A percentile compares a stretch with the other conserved stretches of the same genome.
These are phyloP conservation scores for Rubia yunnanensis DNA, from an alignment of 257 asterid species.

Conservation along the genomic window DNA sequence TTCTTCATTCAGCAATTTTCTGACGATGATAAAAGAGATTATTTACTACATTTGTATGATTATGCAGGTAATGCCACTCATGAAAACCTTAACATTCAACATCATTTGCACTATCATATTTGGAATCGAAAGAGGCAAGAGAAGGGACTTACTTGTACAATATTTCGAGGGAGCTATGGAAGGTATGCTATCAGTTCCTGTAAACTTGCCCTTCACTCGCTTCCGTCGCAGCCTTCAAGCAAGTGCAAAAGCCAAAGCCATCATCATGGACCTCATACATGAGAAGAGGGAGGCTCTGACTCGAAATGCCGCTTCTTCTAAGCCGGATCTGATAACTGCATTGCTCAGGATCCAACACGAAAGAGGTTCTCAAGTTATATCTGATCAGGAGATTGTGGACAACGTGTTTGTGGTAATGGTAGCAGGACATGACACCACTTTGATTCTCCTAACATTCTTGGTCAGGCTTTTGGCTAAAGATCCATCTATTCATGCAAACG, in stretches of 20 bases:
- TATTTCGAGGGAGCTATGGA: conserved; percentile 7
- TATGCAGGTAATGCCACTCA: conserved; percentile 9
- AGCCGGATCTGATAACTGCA: conserved; percentile 6
- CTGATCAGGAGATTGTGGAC: conserved; percentile 16
- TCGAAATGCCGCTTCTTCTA: neutral
- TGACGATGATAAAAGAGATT: neutral
- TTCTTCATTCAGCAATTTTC: neutral
- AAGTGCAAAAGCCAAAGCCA: conserved; percentile 10
- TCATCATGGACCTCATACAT: conserved; percentile 5
- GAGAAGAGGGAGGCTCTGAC: conserved; percentile 7
- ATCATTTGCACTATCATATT: conserved; percentile 9
- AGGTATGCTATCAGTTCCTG: conserved; percentile 8
- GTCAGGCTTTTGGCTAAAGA: conserved; percentile 25
- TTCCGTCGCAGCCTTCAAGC: conserved; percentile 1
- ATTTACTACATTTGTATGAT: no score
- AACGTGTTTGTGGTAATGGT: conserved; percentile 15
- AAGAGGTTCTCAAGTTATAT: neutral
- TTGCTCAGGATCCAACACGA: conserved; percentile 11
- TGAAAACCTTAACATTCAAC: conserved; percentile 12
- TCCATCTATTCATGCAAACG: conserved; percentile 9
- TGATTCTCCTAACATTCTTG: conserved; percentile 25
- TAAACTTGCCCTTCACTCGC: conserved; percentile 15
- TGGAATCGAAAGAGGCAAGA: conserved; percentile 5
- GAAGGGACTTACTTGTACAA: conserved; percentile 7
- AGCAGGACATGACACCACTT: conserved; percentile 27